Evolutionary conservation across 2,329 filamentous ascomycete genomes (phyloP), one percentile per base, ranked within the genome.

Genomic region (Fusarium subtropicale): DNA sequence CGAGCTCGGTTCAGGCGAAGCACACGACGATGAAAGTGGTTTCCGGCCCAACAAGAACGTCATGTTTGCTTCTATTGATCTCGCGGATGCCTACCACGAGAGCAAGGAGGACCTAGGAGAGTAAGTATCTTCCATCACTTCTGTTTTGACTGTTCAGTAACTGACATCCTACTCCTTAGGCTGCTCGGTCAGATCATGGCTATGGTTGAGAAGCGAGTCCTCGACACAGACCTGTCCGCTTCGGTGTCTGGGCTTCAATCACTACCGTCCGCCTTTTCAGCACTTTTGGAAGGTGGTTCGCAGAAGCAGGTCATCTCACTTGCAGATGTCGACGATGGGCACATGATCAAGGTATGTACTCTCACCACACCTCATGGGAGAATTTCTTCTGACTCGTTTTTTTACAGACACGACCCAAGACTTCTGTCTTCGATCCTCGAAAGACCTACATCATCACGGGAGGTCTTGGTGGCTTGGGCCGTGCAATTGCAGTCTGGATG

Each of bases 361-460:
- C 22, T 15, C 12, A 36, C 13, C 26, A 30, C 26, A 24, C 46
- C 38, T 36, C 20, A 8, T 2, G 5, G 15, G 5, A 38, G 12
- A 39, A 4, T 39, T 36, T 39, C 12, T 15, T 33, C 36, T 69
- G 28, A 71, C 48, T 28, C 22, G 5, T 26, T 5, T 41, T 53
- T 3, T 33, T 56, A 26, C 18, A 71, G 69, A 61, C 38, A 54
- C 69, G 63, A 7, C 69, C 69, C 2, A 71, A 70, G 42, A 70
- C 69, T 8, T 67, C 62, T 20, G 13, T 18, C 16, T 71, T 72
- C 56, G 51, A 60, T 13, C 12, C 24, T 5, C 33, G 58, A 53
- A 72, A 73, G 55, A 71, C 70, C 34, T 72, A 72, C 39, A 73
- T 72, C 45, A 72, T 73, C 24, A 73, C 71, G 39, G 71, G 71